Percentiles rank a stretch among this genome's conserved stretches.
phyloP scores from a whole-genome alignment of 2,329 filamentous ascomycete genomes.

The Teratosphaeria epicoccoides region DNA sequence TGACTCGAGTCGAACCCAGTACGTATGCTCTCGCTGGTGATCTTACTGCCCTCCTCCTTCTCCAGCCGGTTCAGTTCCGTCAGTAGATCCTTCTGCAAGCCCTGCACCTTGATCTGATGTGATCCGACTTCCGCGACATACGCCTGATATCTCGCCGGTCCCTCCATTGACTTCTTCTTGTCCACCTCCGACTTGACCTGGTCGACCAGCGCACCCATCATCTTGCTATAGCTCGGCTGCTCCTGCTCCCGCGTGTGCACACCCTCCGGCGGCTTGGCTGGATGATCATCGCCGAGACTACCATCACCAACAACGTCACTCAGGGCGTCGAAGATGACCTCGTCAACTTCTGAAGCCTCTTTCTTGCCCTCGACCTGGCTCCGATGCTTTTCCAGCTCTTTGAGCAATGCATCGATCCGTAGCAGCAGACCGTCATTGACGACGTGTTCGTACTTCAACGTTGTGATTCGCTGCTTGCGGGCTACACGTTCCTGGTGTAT shows the following conservation, averaged over 20 bases:
- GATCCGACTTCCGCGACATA: slow-evolving; percentile 69
- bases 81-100: slow-evolving; percentile 64
- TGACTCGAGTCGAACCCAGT: slow-evolving; percentile 84
- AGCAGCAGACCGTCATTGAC: slow-evolving; percentile 85
- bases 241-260: slow-evolving; percentile 60
- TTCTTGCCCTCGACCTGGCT: slow-evolving; percentile 46
- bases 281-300: slow-evolving; percentile 60
- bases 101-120: slow-evolving; percentile 67
- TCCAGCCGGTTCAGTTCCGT: slow-evolving; percentile 70
- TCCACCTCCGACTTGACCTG: slow-evolving; percentile 82
- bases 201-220: slow-evolving; percentile 95
- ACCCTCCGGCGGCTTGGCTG: slow-evolving; percentile 66
- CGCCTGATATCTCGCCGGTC: slow-evolving; percentile 50
- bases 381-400: slow-evolving; percentile 63
- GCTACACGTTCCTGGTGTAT: slow-evolving; percentile 86
- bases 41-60: slow-evolving; percentile 75
- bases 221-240: slow-evolving; percentile 81
- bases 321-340: slow-evolving; percentile 79
- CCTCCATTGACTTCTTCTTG: slow-evolving; percentile 55
- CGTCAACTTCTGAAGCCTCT: slow-evolving; percentile 54
- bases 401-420: slow-evolving; percentile 71
- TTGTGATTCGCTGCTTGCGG: slow-evolving; percentile 79
- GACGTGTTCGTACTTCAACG: slow-evolving; percentile 80
- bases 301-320: slow-evolving; percentile 60
- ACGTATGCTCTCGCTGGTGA: slow-evolving; percentile 82